Evolutionary conservation across 2,329 filamentous ascomycete genomes (phyloP).

Genomic region (Fusarium staphyleae): DNA sequence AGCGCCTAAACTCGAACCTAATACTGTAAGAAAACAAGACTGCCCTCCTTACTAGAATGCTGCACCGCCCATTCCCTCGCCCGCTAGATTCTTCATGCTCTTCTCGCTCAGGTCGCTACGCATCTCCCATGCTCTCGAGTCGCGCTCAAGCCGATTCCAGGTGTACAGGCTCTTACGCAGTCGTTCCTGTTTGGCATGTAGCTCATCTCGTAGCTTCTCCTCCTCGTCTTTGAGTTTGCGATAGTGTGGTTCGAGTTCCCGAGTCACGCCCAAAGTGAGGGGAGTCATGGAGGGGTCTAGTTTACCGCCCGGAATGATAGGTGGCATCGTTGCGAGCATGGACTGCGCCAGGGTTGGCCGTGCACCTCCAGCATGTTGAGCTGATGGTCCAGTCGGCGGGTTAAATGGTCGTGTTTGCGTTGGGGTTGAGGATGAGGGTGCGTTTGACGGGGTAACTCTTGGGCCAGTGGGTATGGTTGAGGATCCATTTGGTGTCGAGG

Average conservation of each 20-base stretch:
- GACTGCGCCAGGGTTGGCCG: constrained; percentile 60
- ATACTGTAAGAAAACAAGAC: not conserved
- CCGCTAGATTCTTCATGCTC: constrained; percentile 63
- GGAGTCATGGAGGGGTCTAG: constrained; percentile 56
- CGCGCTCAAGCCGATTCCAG: constrained; percentile 63
- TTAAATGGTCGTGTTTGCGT: constrained; percentile 59
- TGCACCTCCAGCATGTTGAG: constrained; percentile 47
- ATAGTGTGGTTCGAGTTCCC: constrained; percentile 62
- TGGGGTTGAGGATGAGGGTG: constrained; percentile 50
- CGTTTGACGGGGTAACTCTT: constrained; percentile 46
- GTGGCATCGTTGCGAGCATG: constrained; percentile 59
- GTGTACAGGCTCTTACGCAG: constrained; percentile 59
- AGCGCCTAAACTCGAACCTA: constrained; percentile 13
- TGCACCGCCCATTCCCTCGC: constrained; percentile 62
- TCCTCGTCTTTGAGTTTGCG: constrained; percentile 64
- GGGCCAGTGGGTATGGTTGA: constrained; percentile 59
- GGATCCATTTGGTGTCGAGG: constrained; percentile 51
- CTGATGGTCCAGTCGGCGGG: constrained; percentile 62
- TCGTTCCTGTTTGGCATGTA: constrained; percentile 61
- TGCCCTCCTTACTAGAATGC: constrained; percentile 53
- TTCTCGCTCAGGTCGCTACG: constrained; percentile 64
- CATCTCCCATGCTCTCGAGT: constrained; percentile 61
- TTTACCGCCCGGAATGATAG: constrained; percentile 62
- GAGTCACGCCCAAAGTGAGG: constrained; percentile 55
- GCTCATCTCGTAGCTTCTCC: constrained; percentile 62